Base-by-base conservation (phyloP, 176 grass and related monocot species). In the Olyra latifolia region DNA sequence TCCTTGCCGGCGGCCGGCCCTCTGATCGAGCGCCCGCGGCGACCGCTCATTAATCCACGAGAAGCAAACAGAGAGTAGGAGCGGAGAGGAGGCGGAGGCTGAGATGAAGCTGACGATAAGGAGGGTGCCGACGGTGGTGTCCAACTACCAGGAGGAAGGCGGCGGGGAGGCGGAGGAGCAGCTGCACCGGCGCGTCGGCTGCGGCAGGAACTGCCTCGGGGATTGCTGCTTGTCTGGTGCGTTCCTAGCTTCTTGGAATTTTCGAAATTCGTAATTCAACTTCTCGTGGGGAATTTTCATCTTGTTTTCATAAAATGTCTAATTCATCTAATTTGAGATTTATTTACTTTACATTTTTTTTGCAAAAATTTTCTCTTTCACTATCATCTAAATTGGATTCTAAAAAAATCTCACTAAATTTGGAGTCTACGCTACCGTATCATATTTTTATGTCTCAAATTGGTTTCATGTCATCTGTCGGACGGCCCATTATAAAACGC, bases 171-270 rank as follows among this genome's bases (percentile, higher is more conserved):
- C 32, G 32, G 32, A 35, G 32, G 32, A 35, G 32, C 32, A 35
- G 32, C 32, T 3, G 55, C 55, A 12, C n/a, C 55, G n/a, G 22
- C 55, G 22, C 22, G n/a, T 24, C 55, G 55, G 88, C 1, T 94
- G 91, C 55, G 91, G 91, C 81, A 82, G 82, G 44, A 94, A 94
- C 2, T 94, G 91, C 85, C 91, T 94, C 56, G 91, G 91, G n/a
- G 84, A 94, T 62, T 94, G 91, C 88, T 91, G 91, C 71, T 86
- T 94, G 88, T 81, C 82, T 67, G 85, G 91, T 94, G 75, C 54
- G 50, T 57, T 25, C 74, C 32, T 1, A 4, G 2, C 22, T 24
- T 23, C 54, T 53, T n/a, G 7, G 0, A 32, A 14, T 2, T 0
- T 60, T 58, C 23, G 4, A 25, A 23, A 25, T 25, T 58, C 56